These are phyloP conservation scores for Elsinoe australis DNA, from an alignment of 2,329 filamentous ascomycete genomes.

Conservation along the genomic window DNA sequence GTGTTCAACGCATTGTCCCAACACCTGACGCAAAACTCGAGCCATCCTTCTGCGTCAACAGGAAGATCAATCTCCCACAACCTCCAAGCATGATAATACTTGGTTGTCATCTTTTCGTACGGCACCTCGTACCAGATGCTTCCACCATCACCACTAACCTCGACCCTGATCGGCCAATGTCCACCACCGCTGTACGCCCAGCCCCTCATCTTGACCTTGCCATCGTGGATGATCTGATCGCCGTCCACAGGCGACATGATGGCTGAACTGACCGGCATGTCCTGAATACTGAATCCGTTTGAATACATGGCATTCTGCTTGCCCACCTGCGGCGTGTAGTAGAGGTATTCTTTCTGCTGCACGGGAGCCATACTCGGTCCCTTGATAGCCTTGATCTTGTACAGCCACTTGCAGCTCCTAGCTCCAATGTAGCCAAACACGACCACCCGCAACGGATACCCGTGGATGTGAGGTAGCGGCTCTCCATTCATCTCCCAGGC, in stretches of 20 bases:
- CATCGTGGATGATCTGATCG: constrained; percentile 54
- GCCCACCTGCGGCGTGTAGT: constrained; percentile 60
- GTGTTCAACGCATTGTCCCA: constrained; percentile 44
- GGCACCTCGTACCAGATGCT: constrained; percentile 59
- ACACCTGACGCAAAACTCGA: constrained; percentile 38
- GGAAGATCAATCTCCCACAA: constrained; percentile 57
- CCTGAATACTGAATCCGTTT: constrained; percentile 60
- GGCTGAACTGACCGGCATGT: constrained; percentile 61
- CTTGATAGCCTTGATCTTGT: constrained; percentile 53
- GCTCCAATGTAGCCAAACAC: constrained; percentile 58
- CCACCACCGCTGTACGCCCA: constrained; percentile 41
- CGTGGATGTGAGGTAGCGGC: constrained; percentile 57
- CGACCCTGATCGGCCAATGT: constrained; percentile 50
- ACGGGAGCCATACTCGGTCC: constrained; percentile 52
- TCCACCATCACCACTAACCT: constrained; percentile 56
- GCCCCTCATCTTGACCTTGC: constrained; percentile 47
- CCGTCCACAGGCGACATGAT: constrained; percentile 58
- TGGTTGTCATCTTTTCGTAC: constrained; percentile 51
- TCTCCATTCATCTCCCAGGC: constrained; percentile 67
- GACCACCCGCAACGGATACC: constrained; percentile 54
- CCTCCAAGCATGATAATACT: constrained; percentile 58
- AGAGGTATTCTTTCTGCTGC: constrained; percentile 59
- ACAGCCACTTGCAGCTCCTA: constrained; percentile 56
- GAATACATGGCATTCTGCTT: constrained; percentile 57
- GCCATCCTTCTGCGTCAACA: constrained; percentile 44